phyloP scores from a whole-genome alignment of 345 rosid species.

The Viola odorata region DNA sequence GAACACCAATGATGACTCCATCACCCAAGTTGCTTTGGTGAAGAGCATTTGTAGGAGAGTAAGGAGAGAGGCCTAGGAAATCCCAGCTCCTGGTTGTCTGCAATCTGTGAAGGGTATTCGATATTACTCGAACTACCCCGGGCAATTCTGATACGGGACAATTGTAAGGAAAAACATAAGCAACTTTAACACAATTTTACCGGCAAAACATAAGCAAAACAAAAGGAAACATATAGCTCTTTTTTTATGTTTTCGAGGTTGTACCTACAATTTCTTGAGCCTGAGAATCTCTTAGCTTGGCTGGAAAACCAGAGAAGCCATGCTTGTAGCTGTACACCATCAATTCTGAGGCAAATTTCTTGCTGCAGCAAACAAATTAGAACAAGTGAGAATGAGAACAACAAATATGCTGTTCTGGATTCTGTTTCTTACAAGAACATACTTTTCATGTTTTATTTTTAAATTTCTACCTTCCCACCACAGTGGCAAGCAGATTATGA shows the following conservation, averaged over 20 bases:
- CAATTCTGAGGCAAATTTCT: conserved; percentile 37
- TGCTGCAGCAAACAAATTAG: conserved; percentile 40
- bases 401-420: not conserved
- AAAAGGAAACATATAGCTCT: not conserved
- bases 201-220: not conserved
- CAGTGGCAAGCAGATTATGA: conserved; percentile 50
- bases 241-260: not conserved
- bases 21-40: conserved; percentile 56
- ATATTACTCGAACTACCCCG: conserved; percentile 48
- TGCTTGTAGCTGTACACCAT: conserved; percentile 70
- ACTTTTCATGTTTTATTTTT: not conserved
- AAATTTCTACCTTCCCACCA: conserved; percentile 51
- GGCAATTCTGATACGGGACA: conserved; percentile 35
- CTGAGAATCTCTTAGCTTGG: conserved; percentile 52
- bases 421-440: not conserved
- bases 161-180: not conserved
- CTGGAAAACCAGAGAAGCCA: conserved; percentile 78
- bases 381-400: too few species aligned
- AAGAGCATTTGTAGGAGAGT: conserved; percentile 34
- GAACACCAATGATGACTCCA: conserved; percentile 52
- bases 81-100: conserved; percentile 65
- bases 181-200: not conserved
- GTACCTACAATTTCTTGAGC: conserved; percentile 49
- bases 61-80: conserved; percentile 47
- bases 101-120: conserved; percentile 44